A percentile compares a stretch with the other conserved stretches of the same genome.
phyloP scores from a whole-genome alignment of 1,284 basidiomycete species.

The Rhodotorula sp. region DNA sequence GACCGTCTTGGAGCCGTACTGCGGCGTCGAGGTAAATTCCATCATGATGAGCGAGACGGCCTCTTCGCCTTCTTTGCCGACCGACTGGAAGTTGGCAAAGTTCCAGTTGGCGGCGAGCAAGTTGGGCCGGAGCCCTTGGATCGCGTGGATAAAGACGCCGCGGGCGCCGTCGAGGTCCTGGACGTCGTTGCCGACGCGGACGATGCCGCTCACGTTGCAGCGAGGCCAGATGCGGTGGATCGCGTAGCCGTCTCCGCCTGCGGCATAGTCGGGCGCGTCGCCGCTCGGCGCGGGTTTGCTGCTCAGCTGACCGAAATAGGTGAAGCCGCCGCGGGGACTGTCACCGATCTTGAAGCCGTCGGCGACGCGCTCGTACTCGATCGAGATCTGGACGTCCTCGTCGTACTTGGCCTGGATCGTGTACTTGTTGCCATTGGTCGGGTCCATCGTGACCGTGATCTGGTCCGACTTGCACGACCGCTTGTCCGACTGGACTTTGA shows the following conservation, averaged over 20 bases:
- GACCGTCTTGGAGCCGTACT: constrained; percentile 67
- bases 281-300: constrained; percentile 53
- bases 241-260: constrained; percentile 69
- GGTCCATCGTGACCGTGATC: constrained; percentile 66
- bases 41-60: constrained; percentile 85
- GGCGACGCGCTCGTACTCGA: constrained; percentile 69
- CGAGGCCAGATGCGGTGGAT: constrained; percentile 91
- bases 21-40: constrained; percentile 82
- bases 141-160: constrained; percentile 92
- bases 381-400: constrained; percentile 73
- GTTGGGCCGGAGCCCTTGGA: constrained; percentile 98
- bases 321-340: constrained; percentile 82
- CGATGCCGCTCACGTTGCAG: constrained; percentile 59
- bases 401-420: constrained; percentile 76
- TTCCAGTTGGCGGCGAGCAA: constrained; percentile 92
- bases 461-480: constrained; percentile 85
- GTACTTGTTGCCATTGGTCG: constrained; percentile 66
- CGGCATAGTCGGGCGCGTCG: constrained; percentile 56
- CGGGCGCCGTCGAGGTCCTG: constrained; percentile 64
- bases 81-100: constrained; percentile 78
- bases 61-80: constrained; percentile 52
- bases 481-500: constrained; percentile 67
- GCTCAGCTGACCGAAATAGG: constrained; percentile 69
- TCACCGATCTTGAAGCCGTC: constrained; percentile 90
- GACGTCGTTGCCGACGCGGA: constrained; percentile 65